Evolutionary conservation across 345 rosid genomes (phyloP).

Genomic region (Sonneratia alba): DNA sequence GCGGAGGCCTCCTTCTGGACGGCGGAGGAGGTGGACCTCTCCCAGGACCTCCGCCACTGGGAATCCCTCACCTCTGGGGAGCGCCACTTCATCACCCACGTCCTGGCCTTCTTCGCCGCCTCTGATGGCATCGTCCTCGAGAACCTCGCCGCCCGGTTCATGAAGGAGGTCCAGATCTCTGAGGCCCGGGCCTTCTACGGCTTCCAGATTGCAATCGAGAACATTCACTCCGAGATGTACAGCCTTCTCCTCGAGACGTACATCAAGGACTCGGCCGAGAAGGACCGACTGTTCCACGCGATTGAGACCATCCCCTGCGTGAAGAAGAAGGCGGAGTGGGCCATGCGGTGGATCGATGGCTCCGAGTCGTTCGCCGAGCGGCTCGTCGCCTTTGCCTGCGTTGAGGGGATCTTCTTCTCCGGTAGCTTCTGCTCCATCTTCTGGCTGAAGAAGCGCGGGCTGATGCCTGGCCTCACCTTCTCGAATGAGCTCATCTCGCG

Average conservation of each 20-base stretch:
- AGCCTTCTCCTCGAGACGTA: constrained; percentile 86
- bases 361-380: constrained; percentile 73
- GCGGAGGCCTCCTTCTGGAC: constrained; percentile 99
- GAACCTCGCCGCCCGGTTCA: constrained; percentile 77
- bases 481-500: constrained; percentile 91
- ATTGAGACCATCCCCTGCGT: constrained; percentile 81
- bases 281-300: constrained; percentile 53
- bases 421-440: constrained; percentile 73
- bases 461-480: constrained; percentile 79
- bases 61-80: constrained; percentile 57
- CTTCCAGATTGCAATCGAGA: constrained; percentile 93
- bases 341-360: constrained; percentile 76
- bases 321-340: constrained; percentile 68
- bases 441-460: constrained; percentile 73
- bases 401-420: constrained; percentile 70
- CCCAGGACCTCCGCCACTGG: constrained; percentile 73
- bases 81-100: constrained; percentile 78
- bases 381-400: constrained; percentile 76
- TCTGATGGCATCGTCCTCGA: constrained; percentile 90
- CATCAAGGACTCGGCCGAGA: constrained; percentile 62
- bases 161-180: constrained; percentile 84
- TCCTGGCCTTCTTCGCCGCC: constrained; percentile 94
- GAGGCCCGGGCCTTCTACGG: constrained; percentile 99
- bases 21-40: constrained; percentile 93
- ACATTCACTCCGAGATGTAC: constrained; percentile 95